phyloP scores from a whole-genome alignment of 2,329 filamentous ascomycete species.

The Aspergillus texensis region DNA sequence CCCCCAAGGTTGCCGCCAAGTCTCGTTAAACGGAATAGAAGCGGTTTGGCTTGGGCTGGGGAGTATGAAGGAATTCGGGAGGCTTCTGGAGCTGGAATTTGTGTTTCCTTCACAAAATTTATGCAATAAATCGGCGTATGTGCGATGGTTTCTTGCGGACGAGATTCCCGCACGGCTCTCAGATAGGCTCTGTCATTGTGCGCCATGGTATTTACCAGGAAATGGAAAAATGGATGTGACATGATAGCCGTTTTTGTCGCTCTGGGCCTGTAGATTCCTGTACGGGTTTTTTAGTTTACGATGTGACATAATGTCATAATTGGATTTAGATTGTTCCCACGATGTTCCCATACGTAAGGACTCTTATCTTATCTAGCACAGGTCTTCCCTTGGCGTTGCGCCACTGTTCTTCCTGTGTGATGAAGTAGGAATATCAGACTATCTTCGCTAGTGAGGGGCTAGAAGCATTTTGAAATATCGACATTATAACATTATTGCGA shows the following conservation, averaged over 20 bases:
- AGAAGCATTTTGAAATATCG: neutral
- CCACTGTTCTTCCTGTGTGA: neutral
- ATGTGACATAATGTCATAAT: conserved; percentile 9
- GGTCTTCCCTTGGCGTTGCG: neutral
- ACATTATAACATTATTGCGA: neutral
- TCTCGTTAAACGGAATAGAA: conserved; percentile 67
- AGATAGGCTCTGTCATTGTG: conserved; percentile 26
- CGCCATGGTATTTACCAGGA: conserved; percentile 25
- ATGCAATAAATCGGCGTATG: conserved; percentile 28
- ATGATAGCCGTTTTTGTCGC: conserved; percentile 21
- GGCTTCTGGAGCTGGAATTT: conserved; percentile 32
- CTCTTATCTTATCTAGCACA: neutral
- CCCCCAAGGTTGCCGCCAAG: conserved; percentile 80
- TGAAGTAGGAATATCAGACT: neutral
- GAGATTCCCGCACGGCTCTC: conserved; percentile 23
- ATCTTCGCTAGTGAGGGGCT: neutral
- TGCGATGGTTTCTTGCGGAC: conserved; percentile 27
- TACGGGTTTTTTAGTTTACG: conserved; percentile 4
- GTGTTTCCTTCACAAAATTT: conserved; percentile 22
- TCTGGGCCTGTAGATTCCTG: conserved; percentile 18
- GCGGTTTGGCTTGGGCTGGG: conserved; percentile 34
- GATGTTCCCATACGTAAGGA: neutral
- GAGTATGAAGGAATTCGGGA: conserved; percentile 26
- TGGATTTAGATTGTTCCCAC: neutral
- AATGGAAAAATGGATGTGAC: conserved; percentile 32